Conservation (phyloP, 495 filamentous ascomycete species). For the Xylaria telfairii region DNA sequence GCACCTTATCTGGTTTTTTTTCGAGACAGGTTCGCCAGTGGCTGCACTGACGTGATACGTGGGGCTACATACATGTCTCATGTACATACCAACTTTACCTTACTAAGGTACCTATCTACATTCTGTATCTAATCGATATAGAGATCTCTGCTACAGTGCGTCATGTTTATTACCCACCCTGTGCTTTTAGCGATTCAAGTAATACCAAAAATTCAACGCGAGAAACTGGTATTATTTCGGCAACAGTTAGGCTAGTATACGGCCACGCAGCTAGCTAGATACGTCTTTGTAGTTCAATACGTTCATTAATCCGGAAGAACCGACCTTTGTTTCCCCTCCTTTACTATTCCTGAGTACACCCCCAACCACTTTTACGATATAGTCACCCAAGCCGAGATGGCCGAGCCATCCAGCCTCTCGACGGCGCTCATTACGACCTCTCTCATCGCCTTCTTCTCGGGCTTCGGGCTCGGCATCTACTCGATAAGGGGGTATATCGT, state of each 20-base stretch:
- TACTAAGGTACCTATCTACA: conserved; percentile 2
- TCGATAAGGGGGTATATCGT: conserved; percentile 58
- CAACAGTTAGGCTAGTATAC: background rate
- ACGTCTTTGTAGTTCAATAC: background rate
- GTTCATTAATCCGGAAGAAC: background rate
- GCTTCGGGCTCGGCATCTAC: conserved; percentile 64
- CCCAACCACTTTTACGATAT: background rate
- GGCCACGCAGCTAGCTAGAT: background rate
- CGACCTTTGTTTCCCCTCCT: background rate
- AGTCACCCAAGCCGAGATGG: conserved; percentile 28
- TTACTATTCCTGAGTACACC: background rate
- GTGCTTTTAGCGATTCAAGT: background rate
- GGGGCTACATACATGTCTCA: conserved; percentile 5
- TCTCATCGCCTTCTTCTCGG: conserved; percentile 65
- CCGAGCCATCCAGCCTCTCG: conserved; percentile 26
- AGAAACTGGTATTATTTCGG: background rate
- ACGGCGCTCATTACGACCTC: conserved; percentile 64
- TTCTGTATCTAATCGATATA: no score
- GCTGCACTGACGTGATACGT: conserved; percentile 24
- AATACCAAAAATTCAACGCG: background rate
- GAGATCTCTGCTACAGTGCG: background rate
- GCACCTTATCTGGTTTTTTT: conserved; percentile 1
- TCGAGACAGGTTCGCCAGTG: conserved; percentile 4
- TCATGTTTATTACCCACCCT: background rate
- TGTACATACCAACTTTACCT: background rate